Evolutionary conservation across 192 early-diverging fungal species (phyloP).

Genomic region (Radiomyces spectabilis): DNA sequence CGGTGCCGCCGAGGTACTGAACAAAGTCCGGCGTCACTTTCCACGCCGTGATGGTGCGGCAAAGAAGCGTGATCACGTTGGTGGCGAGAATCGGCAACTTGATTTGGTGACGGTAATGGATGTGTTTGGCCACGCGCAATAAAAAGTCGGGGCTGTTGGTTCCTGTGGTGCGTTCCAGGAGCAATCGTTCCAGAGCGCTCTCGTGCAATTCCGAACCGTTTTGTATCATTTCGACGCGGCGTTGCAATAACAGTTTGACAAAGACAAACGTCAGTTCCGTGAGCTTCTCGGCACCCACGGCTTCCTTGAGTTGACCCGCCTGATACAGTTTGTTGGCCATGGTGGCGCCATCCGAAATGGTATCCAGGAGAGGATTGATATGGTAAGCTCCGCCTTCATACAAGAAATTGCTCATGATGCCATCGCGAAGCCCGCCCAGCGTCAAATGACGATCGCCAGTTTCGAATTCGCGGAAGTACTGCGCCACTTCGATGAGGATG

Average conservation of each 20-base stretch:
- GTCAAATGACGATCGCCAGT: not conserved
- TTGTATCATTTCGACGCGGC: conserved; percentile 9
- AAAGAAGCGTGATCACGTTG: conserved; percentile 38
- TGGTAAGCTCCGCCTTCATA: conserved; percentile 41
- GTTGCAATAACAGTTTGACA: conserved; percentile 27
- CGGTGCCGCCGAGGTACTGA: conserved; percentile 36
- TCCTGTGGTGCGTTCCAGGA: conserved; percentile 35
- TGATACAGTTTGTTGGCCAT: conserved; percentile 26
- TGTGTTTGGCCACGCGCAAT: conserved; percentile 25
- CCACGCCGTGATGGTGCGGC: conserved; percentile 25
- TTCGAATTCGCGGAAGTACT: conserved; percentile 6
- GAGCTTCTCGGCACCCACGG: conserved; percentile 11
- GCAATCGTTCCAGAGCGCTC: conserved; percentile 33
- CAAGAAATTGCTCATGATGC: conserved; percentile 33
- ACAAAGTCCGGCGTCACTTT: conserved; percentile 33
- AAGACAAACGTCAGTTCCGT: conserved; percentile 31
- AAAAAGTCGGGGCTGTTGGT: conserved; percentile 30
- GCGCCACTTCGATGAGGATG: conserved; percentile 14
- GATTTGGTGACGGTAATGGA: conserved; percentile 25
- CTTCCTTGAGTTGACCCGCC: conserved; percentile 7
- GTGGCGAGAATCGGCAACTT: conserved; percentile 28
- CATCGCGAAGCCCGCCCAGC: conserved; percentile 18
- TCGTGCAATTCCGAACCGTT: not conserved
- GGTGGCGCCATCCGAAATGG: conserved; percentile 31
- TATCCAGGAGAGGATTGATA: conserved; percentile 32